Evolutionary conservation across 2,329 filamentous ascomycete genomes (phyloP).

Genomic region (Diplodia corticola): DNA sequence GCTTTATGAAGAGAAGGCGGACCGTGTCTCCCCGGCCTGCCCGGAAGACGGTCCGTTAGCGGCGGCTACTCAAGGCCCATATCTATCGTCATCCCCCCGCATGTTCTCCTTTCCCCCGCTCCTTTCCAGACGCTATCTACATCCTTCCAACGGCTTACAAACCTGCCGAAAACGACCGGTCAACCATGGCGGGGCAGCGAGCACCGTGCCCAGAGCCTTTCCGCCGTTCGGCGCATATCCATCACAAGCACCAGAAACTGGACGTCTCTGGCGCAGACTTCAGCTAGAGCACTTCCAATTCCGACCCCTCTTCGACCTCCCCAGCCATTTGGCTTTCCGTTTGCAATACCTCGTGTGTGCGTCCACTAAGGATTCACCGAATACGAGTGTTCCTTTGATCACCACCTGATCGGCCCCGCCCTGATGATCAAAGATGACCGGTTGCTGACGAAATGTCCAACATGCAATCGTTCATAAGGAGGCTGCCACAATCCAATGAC

Average conservation of each 20-base stretch:
- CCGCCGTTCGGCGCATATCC: not conserved
- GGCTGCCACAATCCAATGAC: too few relatives aligned
- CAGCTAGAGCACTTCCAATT: too few relatives aligned
- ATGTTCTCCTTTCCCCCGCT: not conserved
- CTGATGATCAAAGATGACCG: not conserved
- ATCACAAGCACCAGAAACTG: not conserved
- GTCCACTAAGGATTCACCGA: not conserved
- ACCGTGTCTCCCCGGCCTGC: slow-evolving; percentile 5
- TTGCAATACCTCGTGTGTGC: not conserved
- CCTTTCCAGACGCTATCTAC: not conserved
- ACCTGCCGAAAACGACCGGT: not conserved
- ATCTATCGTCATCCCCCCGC: slow-evolving; percentile 1
- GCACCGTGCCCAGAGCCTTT: not conserved
- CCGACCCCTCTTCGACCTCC: not conserved
- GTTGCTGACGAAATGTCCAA: too few relatives aligned
- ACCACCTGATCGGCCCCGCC: not conserved
- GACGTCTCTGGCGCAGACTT: too few relatives aligned
- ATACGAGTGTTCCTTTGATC: not conserved
- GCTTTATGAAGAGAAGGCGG: not conserved
- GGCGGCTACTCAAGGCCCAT: slow-evolving; percentile 3
- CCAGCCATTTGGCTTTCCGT: not conserved
- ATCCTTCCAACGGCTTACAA: not conserved
- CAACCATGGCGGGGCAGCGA: not conserved
- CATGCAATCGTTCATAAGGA: too few relatives aligned
- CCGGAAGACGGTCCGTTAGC: slow-evolving; percentile 12